These are phyloP conservation scores for Chlorella sp. DNA, from an alignment of 139 green algal species.

Conservation along the genomic window DNA sequence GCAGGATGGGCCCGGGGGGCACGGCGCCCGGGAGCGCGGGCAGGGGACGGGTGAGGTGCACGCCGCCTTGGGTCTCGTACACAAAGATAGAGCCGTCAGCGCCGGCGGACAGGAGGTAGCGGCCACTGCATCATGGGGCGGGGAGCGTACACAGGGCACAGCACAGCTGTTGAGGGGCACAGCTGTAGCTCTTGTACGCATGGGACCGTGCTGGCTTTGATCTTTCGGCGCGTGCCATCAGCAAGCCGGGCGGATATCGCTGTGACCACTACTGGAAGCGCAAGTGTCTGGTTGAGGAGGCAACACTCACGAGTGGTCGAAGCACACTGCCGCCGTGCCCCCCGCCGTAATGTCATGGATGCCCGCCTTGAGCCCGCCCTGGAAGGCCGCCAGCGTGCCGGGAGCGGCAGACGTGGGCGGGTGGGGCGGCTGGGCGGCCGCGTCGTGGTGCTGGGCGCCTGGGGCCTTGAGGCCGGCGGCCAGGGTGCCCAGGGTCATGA, in stretches of 20 bases:
- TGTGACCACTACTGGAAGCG: too few relatives aligned
- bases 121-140: neutral
- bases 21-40: neutral
- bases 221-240: too few relatives aligned
- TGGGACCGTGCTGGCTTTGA: too few relatives aligned
- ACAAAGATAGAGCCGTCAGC: constrained; percentile 21
- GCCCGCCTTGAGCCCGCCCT: neutral
- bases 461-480: too few relatives aligned
- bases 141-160: too few relatives aligned
- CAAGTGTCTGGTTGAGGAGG: too few relatives aligned
- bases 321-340: constrained; percentile 13
- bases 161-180: too few relatives aligned
- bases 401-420: too few relatives aligned
- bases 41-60: constrained; percentile 2
- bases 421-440: too few relatives aligned
- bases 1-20: neutral
- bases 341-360: constrained; percentile 22
- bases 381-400: neutral
- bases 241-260: too few relatives aligned
- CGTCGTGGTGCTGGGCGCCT: too few relatives aligned
- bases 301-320: constrained; percentile 23
- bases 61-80: constrained; percentile 7
- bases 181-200: too few relatives aligned
- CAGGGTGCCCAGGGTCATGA: constrained; percentile 2
- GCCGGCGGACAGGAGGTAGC: constrained; percentile 22